Evolutionary conservation across 179 eudicot species (phyloP).

Genomic region (Beta lomatogona): DNA sequence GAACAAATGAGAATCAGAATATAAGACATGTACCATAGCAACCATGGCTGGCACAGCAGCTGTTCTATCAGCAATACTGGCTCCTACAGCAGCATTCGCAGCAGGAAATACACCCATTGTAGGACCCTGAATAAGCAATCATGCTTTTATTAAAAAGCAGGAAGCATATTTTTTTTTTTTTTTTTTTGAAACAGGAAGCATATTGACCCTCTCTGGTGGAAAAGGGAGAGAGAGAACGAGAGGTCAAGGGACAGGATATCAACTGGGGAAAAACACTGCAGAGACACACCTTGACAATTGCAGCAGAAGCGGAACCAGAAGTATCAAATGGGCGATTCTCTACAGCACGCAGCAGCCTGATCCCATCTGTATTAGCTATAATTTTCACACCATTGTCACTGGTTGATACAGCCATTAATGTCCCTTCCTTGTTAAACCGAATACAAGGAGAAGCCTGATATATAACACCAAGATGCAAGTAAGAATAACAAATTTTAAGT

Average conservation of each 20-base stretch:
- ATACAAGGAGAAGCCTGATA: conserved; percentile 76
- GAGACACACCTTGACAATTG: conserved; percentile 53
- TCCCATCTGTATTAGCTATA: conserved; percentile 72
- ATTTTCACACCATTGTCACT: conserved; percentile 78
- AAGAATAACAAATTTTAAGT: neutral
- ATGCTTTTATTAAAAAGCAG: neutral
- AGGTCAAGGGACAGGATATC: neutral
- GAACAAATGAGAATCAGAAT: neutral
- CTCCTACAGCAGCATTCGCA: conserved; percentile 48
- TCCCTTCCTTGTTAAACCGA: conserved; percentile 76
- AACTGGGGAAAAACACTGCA: conserved; percentile 6
- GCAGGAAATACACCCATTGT: conserved; percentile 52
- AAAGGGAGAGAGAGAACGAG: neutral
- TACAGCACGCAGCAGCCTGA: conserved; percentile 47
- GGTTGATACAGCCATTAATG: conserved; percentile 79
- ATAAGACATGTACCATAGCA: conserved; percentile 45
- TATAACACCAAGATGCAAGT: conserved; percentile 17
- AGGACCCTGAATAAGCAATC: conserved; percentile 47
- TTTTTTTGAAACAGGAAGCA: conserved; percentile 1
- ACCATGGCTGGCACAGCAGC: conserved; percentile 53
- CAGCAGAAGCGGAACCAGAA: conserved; percentile 51
- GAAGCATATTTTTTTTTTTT: neutral
- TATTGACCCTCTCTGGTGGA: neutral
- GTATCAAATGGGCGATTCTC: conserved; percentile 62
- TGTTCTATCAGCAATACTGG: conserved; percentile 60